A percentile compares a stretch with the other conserved stretches of the same genome.
These are phyloP conservation scores for Clarireedia paspali DNA, from an alignment of 2,329 filamentous ascomycete genomes.

Conservation along the genomic window DNA sequence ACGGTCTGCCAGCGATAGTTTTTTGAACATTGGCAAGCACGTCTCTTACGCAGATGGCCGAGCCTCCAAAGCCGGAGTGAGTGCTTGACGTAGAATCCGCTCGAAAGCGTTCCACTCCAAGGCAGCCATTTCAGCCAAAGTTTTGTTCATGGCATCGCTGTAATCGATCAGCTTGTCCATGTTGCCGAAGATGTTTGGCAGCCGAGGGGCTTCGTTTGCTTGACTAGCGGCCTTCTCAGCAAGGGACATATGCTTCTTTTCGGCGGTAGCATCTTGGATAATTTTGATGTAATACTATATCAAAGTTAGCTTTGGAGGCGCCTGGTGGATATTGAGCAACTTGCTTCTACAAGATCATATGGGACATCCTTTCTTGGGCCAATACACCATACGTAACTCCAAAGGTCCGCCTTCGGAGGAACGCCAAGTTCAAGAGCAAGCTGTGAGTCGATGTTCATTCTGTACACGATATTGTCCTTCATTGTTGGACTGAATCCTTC, in stretches of 20 bases:
- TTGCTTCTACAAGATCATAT: slow-evolving; percentile 48
- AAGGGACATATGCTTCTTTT: slow-evolving; percentile 35
- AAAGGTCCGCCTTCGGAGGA: slow-evolving; percentile 40
- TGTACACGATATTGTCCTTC: slow-evolving; percentile 49
- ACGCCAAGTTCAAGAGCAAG: slow-evolving; percentile 35
- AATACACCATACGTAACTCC: slow-evolving; percentile 46
- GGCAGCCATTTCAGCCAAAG: slow-evolving; percentile 38
- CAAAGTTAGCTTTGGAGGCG: slow-evolving; percentile 6
- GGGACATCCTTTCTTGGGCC: slow-evolving; percentile 41
- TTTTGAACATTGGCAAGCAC: neutral
- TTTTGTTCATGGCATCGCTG: slow-evolving; percentile 34
- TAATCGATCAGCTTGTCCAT: slow-evolving; percentile 45
- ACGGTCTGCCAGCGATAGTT: neutral
- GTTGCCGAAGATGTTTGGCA: slow-evolving; percentile 21
- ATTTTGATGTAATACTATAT: slow-evolving; percentile 48
- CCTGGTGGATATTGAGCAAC: slow-evolving; percentile 16
- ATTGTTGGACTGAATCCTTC: slow-evolving; percentile 53
- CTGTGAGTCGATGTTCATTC: slow-evolving; percentile 32
- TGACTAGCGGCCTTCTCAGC: slow-evolving; percentile 32
- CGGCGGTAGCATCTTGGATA: slow-evolving; percentile 45
- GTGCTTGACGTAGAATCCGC: slow-evolving; percentile 34
- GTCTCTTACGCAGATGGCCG: neutral
- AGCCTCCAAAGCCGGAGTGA: slow-evolving; percentile 15
- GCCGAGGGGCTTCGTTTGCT: neutral
- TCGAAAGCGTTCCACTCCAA: slow-evolving; percentile 44